Evolutionary conservation across 2,329 filamentous ascomycete genomes (phyloP).

Genomic region (Pyricularia sp.): DNA sequence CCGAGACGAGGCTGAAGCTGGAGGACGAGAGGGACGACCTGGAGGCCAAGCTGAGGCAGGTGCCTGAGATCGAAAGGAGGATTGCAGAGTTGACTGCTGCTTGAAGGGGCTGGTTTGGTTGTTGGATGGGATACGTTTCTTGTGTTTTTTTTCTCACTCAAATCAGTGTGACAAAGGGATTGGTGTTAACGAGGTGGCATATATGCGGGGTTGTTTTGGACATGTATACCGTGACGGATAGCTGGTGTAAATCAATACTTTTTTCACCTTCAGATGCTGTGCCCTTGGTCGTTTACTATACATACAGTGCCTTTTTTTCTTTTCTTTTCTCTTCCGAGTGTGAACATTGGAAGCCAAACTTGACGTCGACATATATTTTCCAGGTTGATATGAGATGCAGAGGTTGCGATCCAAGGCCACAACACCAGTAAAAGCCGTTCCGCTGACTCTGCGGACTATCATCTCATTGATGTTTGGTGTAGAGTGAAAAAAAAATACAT

Average conservation of each 20-base stretch:
- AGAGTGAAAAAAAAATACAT: too few species aligned
- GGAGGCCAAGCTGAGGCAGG: constrained; percentile 72
- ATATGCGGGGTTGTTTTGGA: not conserved
- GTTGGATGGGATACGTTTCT: not conserved
- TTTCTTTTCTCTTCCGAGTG: too few species aligned
- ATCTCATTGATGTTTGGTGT: too few species aligned
- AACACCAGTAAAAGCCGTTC: too few species aligned
- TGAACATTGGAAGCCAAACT: too few species aligned
- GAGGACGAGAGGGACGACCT: constrained; percentile 97
- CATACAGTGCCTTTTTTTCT: too few species aligned
- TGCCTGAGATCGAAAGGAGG: constrained; percentile 80
- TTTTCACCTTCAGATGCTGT: not conserved
- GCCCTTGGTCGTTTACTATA: too few species aligned
- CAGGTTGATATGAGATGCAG: too few species aligned
- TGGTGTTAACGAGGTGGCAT: not conserved
- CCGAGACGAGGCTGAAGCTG: constrained; percentile 71
- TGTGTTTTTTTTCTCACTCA: not conserved
- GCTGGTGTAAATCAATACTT: not conserved
- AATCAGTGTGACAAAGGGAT: not conserved
- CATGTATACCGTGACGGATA: not conserved
- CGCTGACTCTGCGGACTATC: too few species aligned
- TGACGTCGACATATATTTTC: too few species aligned
- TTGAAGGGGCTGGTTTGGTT: constrained; percentile 8
- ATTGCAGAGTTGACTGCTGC: constrained; percentile 65
- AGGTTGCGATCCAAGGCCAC: too few species aligned